phyloP scores from a whole-genome alignment of 768 basidiomycete genomes.

The Amanita jacksonii region DNA sequence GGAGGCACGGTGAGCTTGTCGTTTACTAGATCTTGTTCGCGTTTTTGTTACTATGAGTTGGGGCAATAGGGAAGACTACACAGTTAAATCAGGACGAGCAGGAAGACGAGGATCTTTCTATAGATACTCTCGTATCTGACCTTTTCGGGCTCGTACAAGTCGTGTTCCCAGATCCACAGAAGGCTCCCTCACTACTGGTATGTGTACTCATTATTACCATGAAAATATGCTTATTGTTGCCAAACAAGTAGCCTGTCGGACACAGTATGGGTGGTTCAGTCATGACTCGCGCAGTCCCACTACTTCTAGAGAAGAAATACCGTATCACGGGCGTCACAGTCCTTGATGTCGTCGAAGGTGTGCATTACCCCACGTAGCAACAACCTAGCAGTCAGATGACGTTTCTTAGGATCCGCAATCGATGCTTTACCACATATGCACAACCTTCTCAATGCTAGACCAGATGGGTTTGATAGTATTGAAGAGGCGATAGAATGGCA shows the following conservation, averaged over 20 bases:
- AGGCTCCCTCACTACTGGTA: constrained; percentile 70
- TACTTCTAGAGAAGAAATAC: constrained; percentile 59
- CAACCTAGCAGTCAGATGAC: not conserved
- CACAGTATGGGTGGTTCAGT: constrained; percentile 98
- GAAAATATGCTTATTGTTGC: constrained; percentile 1
- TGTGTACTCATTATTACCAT: constrained; percentile 14
- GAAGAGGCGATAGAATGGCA: constrained; percentile 95
- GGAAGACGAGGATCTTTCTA: constrained; percentile 51
- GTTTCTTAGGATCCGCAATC: constrained; percentile 61
- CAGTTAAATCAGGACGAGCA: constrained; percentile 5
- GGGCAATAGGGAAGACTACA: constrained; percentile 8
- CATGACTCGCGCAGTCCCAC: constrained; percentile 58
- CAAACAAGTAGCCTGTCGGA: constrained; percentile 57
- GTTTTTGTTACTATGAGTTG: too few relatives aligned
- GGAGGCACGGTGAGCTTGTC: constrained; percentile 69
- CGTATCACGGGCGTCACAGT: constrained; percentile 70
- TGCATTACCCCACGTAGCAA: not conserved
- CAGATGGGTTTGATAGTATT: constrained; percentile 72
- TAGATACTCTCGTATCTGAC: constrained; percentile 65
- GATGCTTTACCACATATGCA: constrained; percentile 94
- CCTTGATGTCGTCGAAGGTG: constrained; percentile 86
- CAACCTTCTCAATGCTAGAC: constrained; percentile 73
- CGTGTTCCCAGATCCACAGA: constrained; percentile 54
- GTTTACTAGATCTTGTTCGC: too few relatives aligned
- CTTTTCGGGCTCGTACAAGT: constrained; percentile 59